A percentile compares a stretch with the other conserved stretches of the same genome.
phyloP scores from a whole-genome alignment of 179 eudicot species.

The Beta macrorhiza region DNA sequence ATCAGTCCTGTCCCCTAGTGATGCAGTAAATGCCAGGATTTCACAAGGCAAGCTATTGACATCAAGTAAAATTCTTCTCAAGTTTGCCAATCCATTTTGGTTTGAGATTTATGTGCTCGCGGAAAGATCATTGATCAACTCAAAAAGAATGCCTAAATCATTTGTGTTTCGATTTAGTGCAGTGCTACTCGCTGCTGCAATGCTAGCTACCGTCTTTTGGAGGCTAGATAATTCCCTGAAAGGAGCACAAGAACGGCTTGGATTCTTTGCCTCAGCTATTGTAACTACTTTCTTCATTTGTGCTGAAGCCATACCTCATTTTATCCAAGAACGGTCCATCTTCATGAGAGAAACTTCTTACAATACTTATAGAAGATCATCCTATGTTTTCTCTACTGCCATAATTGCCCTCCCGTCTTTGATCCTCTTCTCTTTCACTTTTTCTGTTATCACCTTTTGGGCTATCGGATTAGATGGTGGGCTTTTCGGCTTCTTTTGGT shows the following conservation, averaged over 20 bases:
- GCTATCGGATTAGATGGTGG: conserved; percentile 69
- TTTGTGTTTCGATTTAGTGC: conserved; percentile 59
- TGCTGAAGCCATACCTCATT: conserved; percentile 75
- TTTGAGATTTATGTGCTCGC: conserved; percentile 56
- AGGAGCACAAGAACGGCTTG: conserved; percentile 60
- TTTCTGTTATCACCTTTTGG: conserved; percentile 58
- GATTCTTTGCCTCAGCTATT: conserved; percentile 74
- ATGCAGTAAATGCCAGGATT: conserved; percentile 61
- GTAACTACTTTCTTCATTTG: conserved; percentile 77
- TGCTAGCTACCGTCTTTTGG: conserved; percentile 68
- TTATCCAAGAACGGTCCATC: conserved; percentile 63
- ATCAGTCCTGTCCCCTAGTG: conserved; percentile 37
- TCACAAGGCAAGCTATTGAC: conserved; percentile 60
- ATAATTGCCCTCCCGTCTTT: conserved; percentile 56
- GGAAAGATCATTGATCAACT: conserved; percentile 54
- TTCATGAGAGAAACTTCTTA: conserved; percentile 72
- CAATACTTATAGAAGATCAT: conserved; percentile 64
- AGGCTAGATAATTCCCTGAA: conserved; percentile 55
- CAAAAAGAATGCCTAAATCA: conserved; percentile 57
- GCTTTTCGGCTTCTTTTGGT: conserved; percentile 53
- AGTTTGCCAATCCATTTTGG: conserved; percentile 68
- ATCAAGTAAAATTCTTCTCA: conserved; percentile 33
- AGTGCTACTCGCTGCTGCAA: conserved; percentile 52
- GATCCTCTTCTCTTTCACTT: conserved; percentile 49
- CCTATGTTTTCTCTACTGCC: conserved; percentile 63